phyloP scores from a whole-genome alignment of 768 basidiomycete genomes.

The Leucogyrophana mollusca region DNA sequence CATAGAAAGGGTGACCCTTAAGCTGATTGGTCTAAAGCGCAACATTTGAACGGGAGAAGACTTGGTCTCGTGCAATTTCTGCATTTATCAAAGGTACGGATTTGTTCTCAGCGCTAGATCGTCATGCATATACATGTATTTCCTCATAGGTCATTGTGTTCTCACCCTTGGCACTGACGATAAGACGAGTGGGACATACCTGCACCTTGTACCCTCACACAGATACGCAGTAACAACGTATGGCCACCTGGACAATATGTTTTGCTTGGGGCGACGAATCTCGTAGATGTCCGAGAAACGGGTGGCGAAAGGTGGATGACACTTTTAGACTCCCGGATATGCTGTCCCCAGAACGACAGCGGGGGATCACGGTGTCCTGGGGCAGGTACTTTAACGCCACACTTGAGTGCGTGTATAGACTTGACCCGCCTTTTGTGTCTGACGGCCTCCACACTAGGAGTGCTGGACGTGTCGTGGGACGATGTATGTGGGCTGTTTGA shows the following conservation, averaged over 20 bases:
- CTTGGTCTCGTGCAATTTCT: conserved; percentile 65
- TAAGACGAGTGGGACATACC: conserved; percentile 30
- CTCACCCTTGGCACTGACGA: conserved; percentile 79
- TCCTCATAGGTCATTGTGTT: conserved; percentile 60
- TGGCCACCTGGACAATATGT: no score
- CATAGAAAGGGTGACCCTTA: no score
- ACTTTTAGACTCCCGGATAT: conserved; percentile 71
- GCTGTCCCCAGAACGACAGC: conserved; percentile 19
- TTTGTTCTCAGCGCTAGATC: neutral
- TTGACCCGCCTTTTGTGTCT: no score
- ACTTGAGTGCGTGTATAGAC: no score
- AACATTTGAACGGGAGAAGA: conserved; percentile 76
- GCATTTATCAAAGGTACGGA: conserved; percentile 56
- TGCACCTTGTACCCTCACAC: conserved; percentile 69
- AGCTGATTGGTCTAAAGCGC: no score
- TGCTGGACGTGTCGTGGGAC: conserved; percentile 71
- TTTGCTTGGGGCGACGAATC: no score
- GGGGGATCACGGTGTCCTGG: conserved; percentile 9
- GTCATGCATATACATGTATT: neutral
- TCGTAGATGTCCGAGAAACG: conserved; percentile 44
- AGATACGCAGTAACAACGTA: conserved; percentile 76
- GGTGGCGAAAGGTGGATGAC: conserved; percentile 55
- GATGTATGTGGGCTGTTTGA: conserved; percentile 73
- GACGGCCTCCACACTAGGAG: no score
- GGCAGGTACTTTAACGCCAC: no score